These are phyloP conservation scores for Knoxdaviesia proteae DNA, from an alignment of 2,329 filamentous ascomycete species.

Conservation along the genomic window DNA sequence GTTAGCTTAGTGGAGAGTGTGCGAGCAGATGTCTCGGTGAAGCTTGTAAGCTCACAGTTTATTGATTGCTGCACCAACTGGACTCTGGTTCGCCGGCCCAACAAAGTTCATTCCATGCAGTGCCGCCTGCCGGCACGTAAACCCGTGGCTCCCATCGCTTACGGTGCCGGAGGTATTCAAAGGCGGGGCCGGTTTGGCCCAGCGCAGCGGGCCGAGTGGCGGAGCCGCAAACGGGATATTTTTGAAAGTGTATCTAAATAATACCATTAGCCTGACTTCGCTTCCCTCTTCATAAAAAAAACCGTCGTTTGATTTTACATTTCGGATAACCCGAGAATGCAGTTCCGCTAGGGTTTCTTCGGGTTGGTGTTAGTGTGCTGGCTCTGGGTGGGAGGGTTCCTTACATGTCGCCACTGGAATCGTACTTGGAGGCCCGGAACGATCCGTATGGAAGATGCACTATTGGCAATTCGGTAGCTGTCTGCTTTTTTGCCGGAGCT, in stretches of 20 bases:
- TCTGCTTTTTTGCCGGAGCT: neutral
- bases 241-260: constrained; percentile 11
- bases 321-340: no score
- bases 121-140: constrained; percentile 6
- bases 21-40: neutral
- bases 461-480: constrained; percentile 2
- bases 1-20: neutral
- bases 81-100: constrained; percentile 13
- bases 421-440: constrained; percentile 4
- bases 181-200: constrained; percentile 17
- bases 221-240: constrained; percentile 23
- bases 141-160: constrained; percentile 2
- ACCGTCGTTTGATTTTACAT: no score
- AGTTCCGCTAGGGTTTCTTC: neutral
- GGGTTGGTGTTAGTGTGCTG: neutral
- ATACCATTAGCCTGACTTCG: neutral
- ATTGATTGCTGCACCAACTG: constrained; percentile 13
- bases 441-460: constrained; percentile 5
- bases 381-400: neutral
- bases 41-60: constrained; percentile 10
- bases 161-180: constrained; percentile 3
- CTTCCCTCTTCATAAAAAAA: neutral
- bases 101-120: constrained; percentile 11
- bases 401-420: constrained; percentile 5
- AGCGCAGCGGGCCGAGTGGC: constrained; percentile 17